phyloP scores from a whole-genome alignment of 176 grass and related monocot genomes.

The Pontederia paniculata region DNA sequence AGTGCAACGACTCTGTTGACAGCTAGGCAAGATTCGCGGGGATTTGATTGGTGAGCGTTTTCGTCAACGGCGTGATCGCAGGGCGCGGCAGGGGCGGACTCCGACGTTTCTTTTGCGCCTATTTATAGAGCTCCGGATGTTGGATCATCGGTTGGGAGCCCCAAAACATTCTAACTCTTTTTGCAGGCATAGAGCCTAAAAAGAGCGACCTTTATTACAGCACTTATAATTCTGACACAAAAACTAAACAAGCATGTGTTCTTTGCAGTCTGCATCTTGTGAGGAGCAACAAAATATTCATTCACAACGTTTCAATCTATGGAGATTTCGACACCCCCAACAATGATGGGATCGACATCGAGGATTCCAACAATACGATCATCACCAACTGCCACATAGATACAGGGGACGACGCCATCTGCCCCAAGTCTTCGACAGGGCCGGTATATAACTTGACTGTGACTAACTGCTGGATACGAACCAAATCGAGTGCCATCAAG shows the following conservation, averaged over 20 bases:
- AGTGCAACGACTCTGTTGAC: no score
- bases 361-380: constrained; percentile 67
- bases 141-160: no score
- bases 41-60: no score
- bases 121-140: no score
- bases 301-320: constrained; percentile 62
- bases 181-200: no score
- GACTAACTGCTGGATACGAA: constrained; percentile 72
- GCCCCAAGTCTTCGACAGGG: constrained; percentile 49
- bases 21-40: no score
- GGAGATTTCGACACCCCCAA: constrained; percentile 67
- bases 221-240: not conserved
- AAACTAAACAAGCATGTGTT: not conserved
- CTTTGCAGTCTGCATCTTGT: constrained; percentile 58
- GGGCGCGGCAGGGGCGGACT: no score
- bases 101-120: no score
- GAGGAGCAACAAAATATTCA: constrained; percentile 46
- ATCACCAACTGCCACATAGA: constrained; percentile 64
- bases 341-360: constrained; percentile 84
- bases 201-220: no score
- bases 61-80: no score
- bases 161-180: no score
- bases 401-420: constrained; percentile 73
- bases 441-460: constrained; percentile 61
- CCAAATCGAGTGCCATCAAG: constrained; percentile 85